These are phyloP conservation scores for Colletotrichum karsti DNA, from an alignment of 2,329 filamentous ascomycete species.

Conservation along the genomic window DNA sequence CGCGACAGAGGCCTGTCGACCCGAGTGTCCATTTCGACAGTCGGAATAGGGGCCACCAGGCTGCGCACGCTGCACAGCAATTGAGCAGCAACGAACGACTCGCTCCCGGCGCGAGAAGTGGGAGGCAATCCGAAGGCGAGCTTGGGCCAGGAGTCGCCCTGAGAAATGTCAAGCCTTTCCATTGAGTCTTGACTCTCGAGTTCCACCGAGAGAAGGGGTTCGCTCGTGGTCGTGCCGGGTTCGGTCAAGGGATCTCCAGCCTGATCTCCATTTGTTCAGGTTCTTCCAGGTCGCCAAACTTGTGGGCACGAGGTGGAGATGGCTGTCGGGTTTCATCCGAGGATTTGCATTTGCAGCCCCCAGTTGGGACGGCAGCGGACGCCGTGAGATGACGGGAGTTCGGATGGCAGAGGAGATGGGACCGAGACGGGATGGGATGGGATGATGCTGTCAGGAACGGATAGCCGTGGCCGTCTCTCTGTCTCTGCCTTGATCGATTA, in stretches of 20 bases:
- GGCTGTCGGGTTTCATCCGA: conserved; percentile 21
- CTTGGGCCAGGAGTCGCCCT: not conserved
- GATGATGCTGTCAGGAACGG: not conserved
- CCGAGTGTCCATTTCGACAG: too few species aligned
- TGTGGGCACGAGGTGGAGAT: not conserved
- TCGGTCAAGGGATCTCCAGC: conserved; percentile 17
- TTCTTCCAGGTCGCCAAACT: not conserved
- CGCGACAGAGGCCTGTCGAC: conserved; percentile 25
- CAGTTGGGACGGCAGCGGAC: not conserved
- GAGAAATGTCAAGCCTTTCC: not conserved
- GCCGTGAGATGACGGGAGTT: not conserved
- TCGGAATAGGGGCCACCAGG: conserved; percentile 1
- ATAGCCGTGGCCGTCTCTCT: not conserved
- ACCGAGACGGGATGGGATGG: conserved; percentile 10
- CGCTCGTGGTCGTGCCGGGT: not conserved
- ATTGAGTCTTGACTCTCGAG: not conserved
- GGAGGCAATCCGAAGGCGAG: not conserved
- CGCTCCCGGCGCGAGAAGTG: not conserved
- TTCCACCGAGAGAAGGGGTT: not conserved
- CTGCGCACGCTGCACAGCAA: not conserved
- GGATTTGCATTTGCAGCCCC: conserved; percentile 13
- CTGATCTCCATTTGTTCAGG: conserved; percentile 13
- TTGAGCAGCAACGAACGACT: not conserved
- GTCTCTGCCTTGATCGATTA: too few species aligned
- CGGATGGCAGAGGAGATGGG: conserved; percentile 8